Base-by-base conservation (phyloP, 805 yeast genomes). In the Schwanniomyces vanrijiae region DNA sequence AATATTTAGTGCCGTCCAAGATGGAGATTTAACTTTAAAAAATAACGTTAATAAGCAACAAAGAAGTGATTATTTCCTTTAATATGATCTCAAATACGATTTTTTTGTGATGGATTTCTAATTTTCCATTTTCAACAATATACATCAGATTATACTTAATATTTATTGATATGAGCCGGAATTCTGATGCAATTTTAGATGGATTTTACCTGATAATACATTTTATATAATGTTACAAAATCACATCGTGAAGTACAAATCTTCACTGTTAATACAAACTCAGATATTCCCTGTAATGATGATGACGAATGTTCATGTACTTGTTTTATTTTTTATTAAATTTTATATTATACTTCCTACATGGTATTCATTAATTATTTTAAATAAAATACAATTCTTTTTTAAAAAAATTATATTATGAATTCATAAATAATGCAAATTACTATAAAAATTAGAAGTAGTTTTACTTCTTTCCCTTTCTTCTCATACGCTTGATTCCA, bases 1-100 rank as follows among this genome's bases (percentile, higher is more conserved):
- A 62, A 94, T 94, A 19, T 94, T 94, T 69, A 84, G 90, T 59
- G 98, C 98, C 9, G 99, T 92, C 40, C 95, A 94, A 51, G 97
- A 90, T 64, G 95, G 89, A 35, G 78, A 72, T 55, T 55, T 71
- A 48, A 60, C 64, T 14, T 72, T 66, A 5, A 72, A 72, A 51
- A 66, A 68, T 49, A 71, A 64, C 49, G 58, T 68, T 35, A 62
- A 46, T 43, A 73, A 72, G 52, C 76, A 69, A 56, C 76, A 71
- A 56, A 68, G 77, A 54, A 67, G 75, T 55, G 78, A 73, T 57
- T 73, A 73, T 55, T 73, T 73, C 59, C 68, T 73, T 47, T 71
- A 50, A 46, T n/a, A 18, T 13, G 7, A 35, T 35, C 26, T 14
- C 13, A 24, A 13, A 19, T 6, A 13, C 5, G 14, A 4, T 37